These are phyloP conservation scores for Meredithiella fracta DNA, from an alignment of 2,329 filamentous ascomycete genomes.

Conservation along the genomic window DNA sequence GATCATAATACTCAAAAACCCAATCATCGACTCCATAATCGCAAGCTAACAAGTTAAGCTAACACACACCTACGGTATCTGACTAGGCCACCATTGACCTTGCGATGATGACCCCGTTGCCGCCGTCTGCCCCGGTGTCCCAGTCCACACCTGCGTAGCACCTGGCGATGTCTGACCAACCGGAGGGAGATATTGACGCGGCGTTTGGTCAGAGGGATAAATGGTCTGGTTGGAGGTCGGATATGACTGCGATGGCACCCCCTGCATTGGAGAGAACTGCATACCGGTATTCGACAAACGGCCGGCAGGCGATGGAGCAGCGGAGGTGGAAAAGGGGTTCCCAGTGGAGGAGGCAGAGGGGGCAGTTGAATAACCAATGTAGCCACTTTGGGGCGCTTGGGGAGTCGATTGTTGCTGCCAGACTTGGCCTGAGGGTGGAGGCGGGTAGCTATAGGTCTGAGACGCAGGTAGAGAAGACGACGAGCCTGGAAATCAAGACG, in stretches of 20 bases:
- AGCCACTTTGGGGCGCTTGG: slow-evolving; percentile 41
- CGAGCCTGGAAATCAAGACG: slow-evolving; percentile 3
- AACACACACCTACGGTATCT: slow-evolving; percentile 19
- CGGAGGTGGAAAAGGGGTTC: slow-evolving; percentile 21
- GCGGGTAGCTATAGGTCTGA: slow-evolving; percentile 45
- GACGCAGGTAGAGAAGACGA: slow-evolving; percentile 28
- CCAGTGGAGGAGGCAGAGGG: slow-evolving; percentile 35
- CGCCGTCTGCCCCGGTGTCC: slow-evolving; percentile 39
- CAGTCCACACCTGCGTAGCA: slow-evolving; percentile 38
- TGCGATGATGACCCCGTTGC: background rate
- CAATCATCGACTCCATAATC: no score
- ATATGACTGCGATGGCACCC: slow-evolving; percentile 40
- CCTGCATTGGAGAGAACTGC: slow-evolving; percentile 46
- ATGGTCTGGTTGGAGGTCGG: slow-evolving; percentile 34
- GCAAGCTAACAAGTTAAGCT: no score
- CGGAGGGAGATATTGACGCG: slow-evolving; percentile 52
- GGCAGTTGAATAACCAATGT: slow-evolving; percentile 38
- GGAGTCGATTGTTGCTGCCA: slow-evolving; percentile 44
- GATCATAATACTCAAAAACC: background rate
- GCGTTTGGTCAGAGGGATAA: slow-evolving; percentile 45
- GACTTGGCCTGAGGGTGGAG: slow-evolving; percentile 35
- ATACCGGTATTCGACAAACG: slow-evolving; percentile 40
- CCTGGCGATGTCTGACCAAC: slow-evolving; percentile 31
- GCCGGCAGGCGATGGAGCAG: background rate
- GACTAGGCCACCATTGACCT: slow-evolving; percentile 36